phyloP scores from a whole-genome alignment of 1,284 basidiomycete species.

The Irpex sp. region DNA sequence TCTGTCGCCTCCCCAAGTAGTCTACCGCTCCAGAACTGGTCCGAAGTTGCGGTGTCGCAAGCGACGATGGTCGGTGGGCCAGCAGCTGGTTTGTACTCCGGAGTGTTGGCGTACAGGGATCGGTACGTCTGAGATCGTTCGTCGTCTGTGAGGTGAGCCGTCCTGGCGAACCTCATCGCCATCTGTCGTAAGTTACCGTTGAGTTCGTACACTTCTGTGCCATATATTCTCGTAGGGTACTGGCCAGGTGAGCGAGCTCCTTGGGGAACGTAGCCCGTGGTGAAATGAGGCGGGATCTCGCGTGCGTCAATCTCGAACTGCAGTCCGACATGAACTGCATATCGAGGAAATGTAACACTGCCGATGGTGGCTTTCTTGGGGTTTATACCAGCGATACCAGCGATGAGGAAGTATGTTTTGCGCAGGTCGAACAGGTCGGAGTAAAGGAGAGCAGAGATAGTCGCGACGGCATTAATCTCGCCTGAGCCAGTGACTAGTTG shows the following conservation, averaged over 20 bases:
- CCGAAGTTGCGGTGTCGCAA: constrained; percentile 39
- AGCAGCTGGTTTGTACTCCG: constrained; percentile 20
- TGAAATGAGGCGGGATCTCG: constrained; percentile 40
- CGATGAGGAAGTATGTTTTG: constrained; percentile 44
- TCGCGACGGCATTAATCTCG: constrained; percentile 47
- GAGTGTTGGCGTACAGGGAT: constrained; percentile 27
- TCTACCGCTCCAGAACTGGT: constrained; percentile 40
- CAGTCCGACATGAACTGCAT: constrained; percentile 41
- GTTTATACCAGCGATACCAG: constrained; percentile 44
- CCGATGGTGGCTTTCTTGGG: constrained; percentile 39
- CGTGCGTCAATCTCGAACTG: constrained; percentile 45
- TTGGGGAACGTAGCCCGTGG: constrained; percentile 38
- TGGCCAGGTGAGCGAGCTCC: constrained; percentile 31
- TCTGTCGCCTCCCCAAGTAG: constrained; percentile 37
- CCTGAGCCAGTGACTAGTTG: constrained; percentile 34
- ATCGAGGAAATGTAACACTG: constrained; percentile 40
- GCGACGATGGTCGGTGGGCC: constrained; percentile 32
- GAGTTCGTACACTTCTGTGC: constrained; percentile 49
- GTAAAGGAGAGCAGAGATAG: constrained; percentile 34
- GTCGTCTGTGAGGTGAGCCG: constrained; percentile 35
- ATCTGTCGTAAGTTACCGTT: constrained; percentile 41
- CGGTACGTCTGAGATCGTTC: constrained; percentile 30
- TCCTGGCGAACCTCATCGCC: constrained; percentile 30
- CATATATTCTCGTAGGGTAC: constrained; percentile 35
- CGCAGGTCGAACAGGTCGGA: constrained; percentile 38